A percentile compares a stretch with the other conserved stretches of the same genome.
Conservation (phyloP, 371 early-diverging fungal species). For the Paramicrosporidium saccamoebae region DNA sequence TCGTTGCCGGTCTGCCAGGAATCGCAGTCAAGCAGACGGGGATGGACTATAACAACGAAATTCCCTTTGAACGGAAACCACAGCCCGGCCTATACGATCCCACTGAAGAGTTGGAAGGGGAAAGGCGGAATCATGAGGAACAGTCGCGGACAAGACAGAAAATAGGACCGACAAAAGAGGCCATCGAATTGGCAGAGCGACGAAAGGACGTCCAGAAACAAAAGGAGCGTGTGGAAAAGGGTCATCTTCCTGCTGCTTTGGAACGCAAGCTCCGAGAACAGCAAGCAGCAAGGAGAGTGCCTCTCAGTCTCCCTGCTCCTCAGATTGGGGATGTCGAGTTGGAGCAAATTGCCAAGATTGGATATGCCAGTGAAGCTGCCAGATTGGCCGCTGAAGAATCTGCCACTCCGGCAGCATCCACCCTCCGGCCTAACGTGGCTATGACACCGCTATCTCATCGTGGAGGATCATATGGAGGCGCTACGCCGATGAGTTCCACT, state of each 20-base stretch:
- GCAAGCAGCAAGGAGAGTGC: constrained; percentile 28
- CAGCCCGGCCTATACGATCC: constrained; percentile 70
- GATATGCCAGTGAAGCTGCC: constrained; percentile 39
- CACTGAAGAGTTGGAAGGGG: constrained; percentile 49
- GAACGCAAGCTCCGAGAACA: constrained; percentile 25
- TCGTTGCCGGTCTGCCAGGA: constrained; percentile 86
- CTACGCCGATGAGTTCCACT: constrained; percentile 10
- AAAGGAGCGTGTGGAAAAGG: constrained; percentile 11
- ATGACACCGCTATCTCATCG: constrained; percentile 3
- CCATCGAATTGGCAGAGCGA: too few species aligned
- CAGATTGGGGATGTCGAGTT: constrained; percentile 63
- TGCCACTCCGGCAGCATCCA: neutral
- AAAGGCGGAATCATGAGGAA: constrained; percentile 15
- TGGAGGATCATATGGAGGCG: too few species aligned
- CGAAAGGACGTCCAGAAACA: too few species aligned
- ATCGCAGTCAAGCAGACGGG: constrained; percentile 29
- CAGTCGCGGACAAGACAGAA: constrained; percentile 22
- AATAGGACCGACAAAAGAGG: too few species aligned
- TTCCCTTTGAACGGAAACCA: constrained; percentile 62
- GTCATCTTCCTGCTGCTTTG: constrained; percentile 3
- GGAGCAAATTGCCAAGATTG: constrained; percentile 64
- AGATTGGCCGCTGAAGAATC: constrained; percentile 12
- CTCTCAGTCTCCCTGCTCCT: constrained; percentile 53
- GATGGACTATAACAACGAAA: constrained; percentile 81
- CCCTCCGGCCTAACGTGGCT: constrained; percentile 1